Conservation (phyloP, 2,329 filamentous ascomycete species). For the Verticillium zaregamsianum region DNA sequence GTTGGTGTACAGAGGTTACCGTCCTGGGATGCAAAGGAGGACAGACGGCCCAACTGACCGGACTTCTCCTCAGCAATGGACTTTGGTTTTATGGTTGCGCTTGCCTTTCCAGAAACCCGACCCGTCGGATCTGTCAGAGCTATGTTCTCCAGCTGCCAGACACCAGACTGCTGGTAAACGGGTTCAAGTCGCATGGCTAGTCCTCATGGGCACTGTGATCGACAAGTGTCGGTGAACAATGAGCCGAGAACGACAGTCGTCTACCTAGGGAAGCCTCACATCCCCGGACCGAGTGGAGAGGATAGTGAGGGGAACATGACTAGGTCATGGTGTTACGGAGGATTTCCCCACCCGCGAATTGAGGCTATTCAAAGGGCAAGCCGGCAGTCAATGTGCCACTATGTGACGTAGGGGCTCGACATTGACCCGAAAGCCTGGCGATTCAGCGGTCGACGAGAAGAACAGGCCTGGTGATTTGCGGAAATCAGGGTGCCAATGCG, state of each 20-base stretch:
- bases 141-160: background rate
- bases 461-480: background rate
- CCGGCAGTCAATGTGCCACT: conserved; percentile 1
- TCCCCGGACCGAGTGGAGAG: background rate
- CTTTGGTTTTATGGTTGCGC: background rate
- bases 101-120: background rate
- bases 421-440: background rate
- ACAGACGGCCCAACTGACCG: background rate
- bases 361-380: conserved; percentile 9
- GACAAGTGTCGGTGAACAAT: conserved; percentile 2
- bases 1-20: background rate
- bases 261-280: background rate
- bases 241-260: conserved; percentile 1
- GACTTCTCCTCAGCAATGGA: background rate
- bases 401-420: background rate
- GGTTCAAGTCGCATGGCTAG: background rate
- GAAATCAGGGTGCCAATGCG: background rate
- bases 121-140: background rate
- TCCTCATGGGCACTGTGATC: background rate
- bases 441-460: background rate
- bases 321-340: conserved; percentile 3
- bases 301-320: conserved; percentile 6
- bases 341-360: conserved; percentile 8
- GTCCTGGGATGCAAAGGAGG: background rate
- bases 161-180: background rate